These are phyloP conservation scores for Cercophora newfieldiana DNA, from an alignment of 495 filamentous ascomycete species.

Conservation along the genomic window DNA sequence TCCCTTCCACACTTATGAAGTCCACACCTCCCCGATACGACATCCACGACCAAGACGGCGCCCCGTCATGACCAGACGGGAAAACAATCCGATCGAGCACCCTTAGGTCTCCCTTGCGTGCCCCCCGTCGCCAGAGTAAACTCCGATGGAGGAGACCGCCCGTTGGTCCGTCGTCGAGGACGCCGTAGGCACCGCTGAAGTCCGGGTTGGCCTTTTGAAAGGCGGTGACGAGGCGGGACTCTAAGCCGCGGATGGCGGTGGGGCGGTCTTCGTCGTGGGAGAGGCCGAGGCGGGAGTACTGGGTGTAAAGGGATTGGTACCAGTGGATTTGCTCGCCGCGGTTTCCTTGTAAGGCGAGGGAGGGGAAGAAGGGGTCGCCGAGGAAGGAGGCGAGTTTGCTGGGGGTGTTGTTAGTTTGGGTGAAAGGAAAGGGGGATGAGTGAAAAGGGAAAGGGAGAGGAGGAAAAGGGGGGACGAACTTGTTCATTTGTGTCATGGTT, in stretches of 20 bases:
- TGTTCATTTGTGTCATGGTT: not conserved
- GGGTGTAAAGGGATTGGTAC: not conserved
- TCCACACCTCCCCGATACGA: not conserved
- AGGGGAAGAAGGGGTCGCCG: not conserved
- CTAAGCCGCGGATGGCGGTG: not conserved
- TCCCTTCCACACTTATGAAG: not conserved
- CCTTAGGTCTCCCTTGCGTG: not conserved
- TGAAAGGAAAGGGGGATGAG: too few relatives aligned
- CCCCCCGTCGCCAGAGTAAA: not conserved
- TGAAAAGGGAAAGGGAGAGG: too few relatives aligned
- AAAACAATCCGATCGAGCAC: not conserved
- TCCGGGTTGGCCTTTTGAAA: not conserved
- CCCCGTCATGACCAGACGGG: not conserved
- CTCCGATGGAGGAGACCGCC: not conserved
- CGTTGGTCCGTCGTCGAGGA: not conserved
- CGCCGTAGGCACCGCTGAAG: not conserved
- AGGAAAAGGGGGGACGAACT: not conserved
- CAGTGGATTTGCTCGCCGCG: not conserved
- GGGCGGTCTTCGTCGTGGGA: not conserved
- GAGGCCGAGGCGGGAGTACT: not conserved
- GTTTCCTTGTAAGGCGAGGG: not conserved
- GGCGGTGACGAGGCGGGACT: not conserved
- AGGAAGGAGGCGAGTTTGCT: not conserved
- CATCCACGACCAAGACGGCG: not conserved
- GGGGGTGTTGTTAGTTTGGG: too few relatives aligned